Evolutionary conservation across 202 grass and related monocot genomes (phyloP), one percentile per base, ranked within the genome.

Genomic region (Panicum hallii): DNA sequence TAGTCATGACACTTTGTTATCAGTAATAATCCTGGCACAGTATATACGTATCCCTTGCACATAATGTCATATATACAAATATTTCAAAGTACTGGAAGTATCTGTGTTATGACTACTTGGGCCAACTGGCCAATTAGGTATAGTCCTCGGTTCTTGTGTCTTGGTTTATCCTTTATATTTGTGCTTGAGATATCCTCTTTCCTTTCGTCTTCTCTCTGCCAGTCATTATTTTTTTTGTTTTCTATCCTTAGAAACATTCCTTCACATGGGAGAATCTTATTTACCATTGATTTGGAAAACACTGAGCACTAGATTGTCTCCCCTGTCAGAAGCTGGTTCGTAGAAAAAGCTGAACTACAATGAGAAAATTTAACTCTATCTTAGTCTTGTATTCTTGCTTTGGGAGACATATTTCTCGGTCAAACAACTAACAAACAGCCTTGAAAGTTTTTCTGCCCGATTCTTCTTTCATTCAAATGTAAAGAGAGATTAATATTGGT

Each of bases 251-350:
- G 45, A 55, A 8, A 32, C 5, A 20, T 67, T 76, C 23, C 71
- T 78, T 43, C 8, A n/a, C 74, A n/a, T 80, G n/a, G 8, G 3
- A 75, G 32, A 47, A 73, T 50, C 48, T 88, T 88, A n/a, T 67
- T 43, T 79, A 84, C 20, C 12, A 66, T 67, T 58, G 54, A 62
- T 30, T n/a, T 87, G 54, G 40, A 62, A 65, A 56, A 82, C 32
- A 38, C 16, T 76, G 46, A 64, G 14, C 5, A 8, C 49, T 79
- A 79, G 40, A 42, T 40, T 72, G 50, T 79, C 76, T 54, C 2
- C 2, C 2, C 46, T 26, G 9, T 79, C 17, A 65, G 45, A 74
- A 86, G 22, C 68, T 62, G 30, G 23, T 82, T 70, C 11, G 19
- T 74, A 72, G 13, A 26, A 58, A 62, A 85, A 28, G 46, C 19